phyloP scores from a whole-genome alignment of 73 alveolate species.

The Uronychia binucleata region DNA sequence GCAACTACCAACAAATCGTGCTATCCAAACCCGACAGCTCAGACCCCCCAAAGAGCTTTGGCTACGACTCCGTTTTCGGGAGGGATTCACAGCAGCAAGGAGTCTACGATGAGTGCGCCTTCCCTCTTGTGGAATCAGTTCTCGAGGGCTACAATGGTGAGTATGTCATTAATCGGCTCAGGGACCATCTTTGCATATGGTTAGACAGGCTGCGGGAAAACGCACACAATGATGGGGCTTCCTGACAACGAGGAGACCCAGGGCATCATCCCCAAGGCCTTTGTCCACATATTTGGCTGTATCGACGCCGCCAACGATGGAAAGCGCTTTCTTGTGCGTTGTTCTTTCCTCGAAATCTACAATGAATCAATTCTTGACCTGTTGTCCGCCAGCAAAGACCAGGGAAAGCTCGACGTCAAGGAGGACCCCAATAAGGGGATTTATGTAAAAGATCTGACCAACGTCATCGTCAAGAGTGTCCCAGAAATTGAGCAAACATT shows the following conservation, averaged over 20 bases:
- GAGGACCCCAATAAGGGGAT: conserved; percentile 91
- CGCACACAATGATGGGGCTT: conserved; percentile 77
- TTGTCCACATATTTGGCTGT: conserved; percentile 78
- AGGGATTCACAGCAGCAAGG: conserved; percentile 79
- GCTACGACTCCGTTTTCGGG: conserved; percentile 93
- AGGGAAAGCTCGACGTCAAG: conserved; percentile 79
- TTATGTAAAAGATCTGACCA: conserved; percentile 82
- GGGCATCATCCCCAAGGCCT: conserved; percentile 85
- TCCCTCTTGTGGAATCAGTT: conserved; percentile 93
- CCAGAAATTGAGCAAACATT: conserved; percentile 83
- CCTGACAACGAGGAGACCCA: conserved; percentile 48
- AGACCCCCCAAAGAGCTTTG: conserved; percentile 75
- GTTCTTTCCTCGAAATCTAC: conserved; percentile 74
- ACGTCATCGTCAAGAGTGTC: conserved; percentile 82
- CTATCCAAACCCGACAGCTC: conserved; percentile 3
- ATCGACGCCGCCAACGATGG: conserved; percentile 77
- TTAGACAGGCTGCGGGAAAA: conserved; percentile 82
- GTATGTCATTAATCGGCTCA: conserved; percentile 7
- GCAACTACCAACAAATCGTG: background rate
- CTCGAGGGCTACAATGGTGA: conserved; percentile 96
- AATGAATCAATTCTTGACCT: conserved; percentile 82
- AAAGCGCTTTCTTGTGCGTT: conserved; percentile 73
- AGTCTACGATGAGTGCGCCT: conserved; percentile 96
- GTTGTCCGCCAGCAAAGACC: conserved; percentile 76
- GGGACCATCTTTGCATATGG: conserved; percentile 94